Evolutionary conservation across 768 basidiomycete species (phyloP).

Genomic region (Coprinellus aureogranulatus): DNA sequence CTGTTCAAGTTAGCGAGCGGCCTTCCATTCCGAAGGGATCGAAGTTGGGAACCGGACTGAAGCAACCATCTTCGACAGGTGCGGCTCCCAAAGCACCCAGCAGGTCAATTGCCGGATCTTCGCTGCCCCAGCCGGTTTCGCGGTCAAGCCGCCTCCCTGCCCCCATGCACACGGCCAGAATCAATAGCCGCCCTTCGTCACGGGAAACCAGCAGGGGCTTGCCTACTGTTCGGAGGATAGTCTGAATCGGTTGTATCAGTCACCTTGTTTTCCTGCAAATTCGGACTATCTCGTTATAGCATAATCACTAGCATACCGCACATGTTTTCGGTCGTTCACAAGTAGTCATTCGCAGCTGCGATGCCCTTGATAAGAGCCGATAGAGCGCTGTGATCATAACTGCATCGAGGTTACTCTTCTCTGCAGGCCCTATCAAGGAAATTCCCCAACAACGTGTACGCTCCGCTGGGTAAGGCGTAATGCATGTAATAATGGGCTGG

Average conservation of each 20-base stretch:
- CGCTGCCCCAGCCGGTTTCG: constrained; percentile 6
- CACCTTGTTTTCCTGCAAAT: neutral
- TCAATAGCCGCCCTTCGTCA: neutral
- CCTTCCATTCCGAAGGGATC: constrained; percentile 1
- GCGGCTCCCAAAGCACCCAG: neutral
- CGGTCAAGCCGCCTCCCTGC: constrained; percentile 8
- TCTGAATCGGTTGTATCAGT: neutral
- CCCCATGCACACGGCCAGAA: constrained; percentile 5
- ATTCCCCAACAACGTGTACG: neutral
- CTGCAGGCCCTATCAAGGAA: neutral
- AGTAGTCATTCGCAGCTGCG: neutral
- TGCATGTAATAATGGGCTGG: neutral
- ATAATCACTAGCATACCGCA: neutral
- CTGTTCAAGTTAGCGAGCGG: constrained; percentile 29
- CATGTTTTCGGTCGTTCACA: neutral
- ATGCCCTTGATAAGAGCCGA: neutral
- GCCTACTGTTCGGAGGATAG: constrained; percentile 3
- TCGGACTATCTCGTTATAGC: neutral
- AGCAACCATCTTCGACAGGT: neutral
- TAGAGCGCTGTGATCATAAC: neutral
- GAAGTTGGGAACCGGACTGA: neutral
- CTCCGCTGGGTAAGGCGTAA: neutral
- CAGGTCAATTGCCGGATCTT: constrained; percentile 1
- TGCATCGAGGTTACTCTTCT: neutral
- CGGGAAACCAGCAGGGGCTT: neutral